Percentiles rank a stretch among this genome's conserved stretches.
Conservation (phyloP, 352 stramenopile species). For the Phytophthora cryptogea region DNA sequence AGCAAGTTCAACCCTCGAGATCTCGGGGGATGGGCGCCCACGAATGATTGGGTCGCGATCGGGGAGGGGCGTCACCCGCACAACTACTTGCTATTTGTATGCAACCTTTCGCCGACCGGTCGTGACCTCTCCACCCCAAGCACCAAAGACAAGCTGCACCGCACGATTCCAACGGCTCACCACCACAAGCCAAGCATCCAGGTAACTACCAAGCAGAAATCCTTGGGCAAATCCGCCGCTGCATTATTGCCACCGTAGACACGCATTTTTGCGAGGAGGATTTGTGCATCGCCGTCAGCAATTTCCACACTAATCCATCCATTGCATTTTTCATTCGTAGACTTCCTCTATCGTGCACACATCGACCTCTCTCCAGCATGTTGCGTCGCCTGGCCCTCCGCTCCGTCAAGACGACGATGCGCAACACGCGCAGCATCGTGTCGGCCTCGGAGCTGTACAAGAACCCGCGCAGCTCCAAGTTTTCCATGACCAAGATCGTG, state of each 20-base stretch:
- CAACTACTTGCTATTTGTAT: neutral
- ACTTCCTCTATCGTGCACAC: constrained; percentile 4
- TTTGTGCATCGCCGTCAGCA: neutral
- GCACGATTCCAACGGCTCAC: constrained; percentile 19
- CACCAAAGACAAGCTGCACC: constrained; percentile 34
- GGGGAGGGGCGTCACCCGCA: constrained; percentile 8
- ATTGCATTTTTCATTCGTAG: constrained; percentile 10
- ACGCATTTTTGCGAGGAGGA: constrained; percentile 13
- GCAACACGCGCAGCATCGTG: constrained; percentile 27
- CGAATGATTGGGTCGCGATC: constrained; percentile 18
- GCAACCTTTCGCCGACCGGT: neutral
- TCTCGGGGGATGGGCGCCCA: constrained; percentile 10
- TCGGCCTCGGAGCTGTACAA: constrained; percentile 58
- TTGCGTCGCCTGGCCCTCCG: constrained; percentile 30
- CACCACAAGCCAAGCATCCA: constrained; percentile 28
- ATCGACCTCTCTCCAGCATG: constrained; percentile 23
- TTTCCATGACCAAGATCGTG: constrained; percentile 94
- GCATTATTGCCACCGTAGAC: constrained; percentile 5
- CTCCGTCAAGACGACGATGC: constrained; percentile 22
- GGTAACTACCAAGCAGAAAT: constrained; percentile 3
- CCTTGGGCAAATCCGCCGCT: constrained; percentile 3
- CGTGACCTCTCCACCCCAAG: constrained; percentile 7
- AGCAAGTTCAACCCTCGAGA: constrained; percentile 6
- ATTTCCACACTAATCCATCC: too few relatives aligned
- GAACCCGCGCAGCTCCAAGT: constrained; percentile 82